phyloP scores from a whole-genome alignment of 139 green algal genomes.

The Chlorella sorokiniana region DNA sequence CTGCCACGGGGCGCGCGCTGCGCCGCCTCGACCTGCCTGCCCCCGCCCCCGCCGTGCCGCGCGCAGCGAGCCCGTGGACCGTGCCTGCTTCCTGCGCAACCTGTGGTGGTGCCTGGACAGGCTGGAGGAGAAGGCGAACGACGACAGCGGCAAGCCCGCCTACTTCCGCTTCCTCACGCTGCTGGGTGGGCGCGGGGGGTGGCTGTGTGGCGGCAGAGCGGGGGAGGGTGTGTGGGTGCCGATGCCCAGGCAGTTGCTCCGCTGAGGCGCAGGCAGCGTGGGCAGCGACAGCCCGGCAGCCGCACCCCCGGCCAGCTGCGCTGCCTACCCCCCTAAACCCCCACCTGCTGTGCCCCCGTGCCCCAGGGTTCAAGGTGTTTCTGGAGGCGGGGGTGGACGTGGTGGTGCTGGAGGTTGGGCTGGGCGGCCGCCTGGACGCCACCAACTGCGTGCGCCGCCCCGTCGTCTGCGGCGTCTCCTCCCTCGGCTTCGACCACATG shows the following conservation, averaged over 20 bases:
- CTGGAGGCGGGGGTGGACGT: slow-evolving; percentile 77
- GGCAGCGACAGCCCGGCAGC: too few relatives aligned
- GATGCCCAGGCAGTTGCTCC: too few relatives aligned
- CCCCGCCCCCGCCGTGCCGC: too few relatives aligned
- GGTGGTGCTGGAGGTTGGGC: slow-evolving; percentile 92
- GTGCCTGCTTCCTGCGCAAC: slow-evolving; percentile 58
- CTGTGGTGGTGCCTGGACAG: slow-evolving; percentile 63
- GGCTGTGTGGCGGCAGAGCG: not conserved
- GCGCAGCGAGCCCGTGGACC: slow-evolving; percentile 48
- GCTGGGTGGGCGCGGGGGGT: slow-evolving; percentile 63
- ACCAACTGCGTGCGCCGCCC: slow-evolving; percentile 83
- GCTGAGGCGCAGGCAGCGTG: too few relatives aligned
- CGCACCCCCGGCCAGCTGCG: not conserved
- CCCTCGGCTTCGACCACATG: slow-evolving; percentile 96
- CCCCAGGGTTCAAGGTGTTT: slow-evolving; percentile 68
- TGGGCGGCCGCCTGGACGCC: slow-evolving; percentile 94
- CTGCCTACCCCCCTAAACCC: too few relatives aligned
- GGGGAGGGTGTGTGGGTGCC: not conserved
- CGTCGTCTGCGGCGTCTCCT: slow-evolving; percentile 80
- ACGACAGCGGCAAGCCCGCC: slow-evolving; percentile 78
- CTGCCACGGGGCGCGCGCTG: too few relatives aligned
- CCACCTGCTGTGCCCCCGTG: not conserved
- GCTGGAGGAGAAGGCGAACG: slow-evolving; percentile 48
- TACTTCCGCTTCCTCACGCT: slow-evolving; percentile 97
- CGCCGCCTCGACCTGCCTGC: too few relatives aligned